Evolutionary conservation across 1,284 basidiomycete genomes (phyloP).

Genomic region (Coniophora puteana): DNA sequence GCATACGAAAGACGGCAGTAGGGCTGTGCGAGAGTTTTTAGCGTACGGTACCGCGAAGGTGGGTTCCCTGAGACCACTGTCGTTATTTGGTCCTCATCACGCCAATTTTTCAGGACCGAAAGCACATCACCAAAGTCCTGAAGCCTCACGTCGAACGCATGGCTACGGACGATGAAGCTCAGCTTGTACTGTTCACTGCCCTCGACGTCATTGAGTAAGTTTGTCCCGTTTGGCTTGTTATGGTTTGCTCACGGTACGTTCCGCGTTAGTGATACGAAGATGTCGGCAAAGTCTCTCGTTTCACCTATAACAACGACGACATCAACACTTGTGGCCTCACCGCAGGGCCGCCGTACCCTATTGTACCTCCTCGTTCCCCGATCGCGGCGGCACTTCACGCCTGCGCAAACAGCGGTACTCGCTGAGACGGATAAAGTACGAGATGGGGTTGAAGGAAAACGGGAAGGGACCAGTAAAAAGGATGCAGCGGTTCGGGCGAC

Average conservation of each 20-base stretch:
- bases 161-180: constrained; percentile 83
- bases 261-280: constrained; percentile 74
- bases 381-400: constrained; percentile 78
- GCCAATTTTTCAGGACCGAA: constrained; percentile 67
- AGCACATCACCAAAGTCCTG: constrained; percentile 81
- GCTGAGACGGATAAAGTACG: constrained; percentile 59
- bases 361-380: constrained; percentile 81
- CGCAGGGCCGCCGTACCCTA: constrained; percentile 73
- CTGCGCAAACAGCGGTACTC: constrained; percentile 64
- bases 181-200: constrained; percentile 83
- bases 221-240: background rate
- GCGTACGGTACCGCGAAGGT: constrained; percentile 80
- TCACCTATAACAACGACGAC: constrained; percentile 56
- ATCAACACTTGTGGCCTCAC: constrained; percentile 47
- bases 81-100: constrained; percentile 1
- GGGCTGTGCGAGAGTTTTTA: constrained; percentile 80
- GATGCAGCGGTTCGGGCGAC: constrained; percentile 52
- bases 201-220: constrained; percentile 83
- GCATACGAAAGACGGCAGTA: constrained; percentile 86
- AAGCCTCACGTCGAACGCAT: constrained; percentile 86
- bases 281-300: constrained; percentile 76
- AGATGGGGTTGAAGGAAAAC: too few species aligned
- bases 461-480: constrained; percentile 78
- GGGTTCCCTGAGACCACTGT: constrained; percentile 3
- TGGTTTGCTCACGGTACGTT: constrained; percentile 8